phyloP scores from a whole-genome alignment of 345 rosid genomes.

The Linum trigynum region DNA sequence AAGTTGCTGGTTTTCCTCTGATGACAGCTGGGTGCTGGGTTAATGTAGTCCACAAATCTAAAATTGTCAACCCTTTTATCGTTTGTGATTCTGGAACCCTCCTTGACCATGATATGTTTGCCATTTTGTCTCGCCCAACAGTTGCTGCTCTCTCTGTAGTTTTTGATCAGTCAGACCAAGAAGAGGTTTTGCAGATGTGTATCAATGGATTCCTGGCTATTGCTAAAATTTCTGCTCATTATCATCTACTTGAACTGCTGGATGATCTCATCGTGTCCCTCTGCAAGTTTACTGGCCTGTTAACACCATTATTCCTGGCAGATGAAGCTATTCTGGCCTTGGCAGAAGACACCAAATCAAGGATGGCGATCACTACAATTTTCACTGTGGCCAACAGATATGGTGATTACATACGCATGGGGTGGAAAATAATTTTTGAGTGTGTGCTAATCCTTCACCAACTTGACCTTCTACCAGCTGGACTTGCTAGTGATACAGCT shows the following conservation, averaged over 20 bases:
- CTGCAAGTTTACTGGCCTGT: conserved; percentile 53
- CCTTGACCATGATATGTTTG: conserved; percentile 62
- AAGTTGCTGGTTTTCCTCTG: conserved; percentile 42
- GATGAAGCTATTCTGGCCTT: conserved; percentile 51
- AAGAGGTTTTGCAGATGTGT: conserved; percentile 50
- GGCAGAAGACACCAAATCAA: conserved; percentile 51
- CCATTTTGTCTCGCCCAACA: conserved; percentile 47
- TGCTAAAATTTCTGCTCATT: conserved; percentile 54
- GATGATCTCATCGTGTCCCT: conserved; percentile 63
- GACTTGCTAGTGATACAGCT: conserved; percentile 45
- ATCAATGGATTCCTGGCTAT: conserved; percentile 57
- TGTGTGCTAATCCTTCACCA: conserved; percentile 53
- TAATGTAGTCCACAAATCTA: conserved; percentile 52
- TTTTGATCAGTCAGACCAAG: conserved; percentile 64
- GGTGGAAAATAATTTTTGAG: conserved; percentile 56
- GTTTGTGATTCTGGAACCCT: conserved; percentile 35
- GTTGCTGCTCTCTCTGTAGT: conserved; percentile 69
- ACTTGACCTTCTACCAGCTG: conserved; percentile 56
- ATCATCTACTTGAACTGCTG: conserved; percentile 43
- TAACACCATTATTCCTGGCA: conserved; percentile 23
- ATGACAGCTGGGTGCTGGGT: conserved; percentile 65
- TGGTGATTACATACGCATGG: conserved; percentile 52
- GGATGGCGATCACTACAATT: conserved; percentile 50
- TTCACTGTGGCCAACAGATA: conserved; percentile 56
- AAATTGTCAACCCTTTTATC: conserved; percentile 44